Percentiles rank a stretch among this genome's conserved stretches.
Evolutionary conservation across 306 rosid species (phyloP).

Genomic region (Dalbergia oliveri): DNA sequence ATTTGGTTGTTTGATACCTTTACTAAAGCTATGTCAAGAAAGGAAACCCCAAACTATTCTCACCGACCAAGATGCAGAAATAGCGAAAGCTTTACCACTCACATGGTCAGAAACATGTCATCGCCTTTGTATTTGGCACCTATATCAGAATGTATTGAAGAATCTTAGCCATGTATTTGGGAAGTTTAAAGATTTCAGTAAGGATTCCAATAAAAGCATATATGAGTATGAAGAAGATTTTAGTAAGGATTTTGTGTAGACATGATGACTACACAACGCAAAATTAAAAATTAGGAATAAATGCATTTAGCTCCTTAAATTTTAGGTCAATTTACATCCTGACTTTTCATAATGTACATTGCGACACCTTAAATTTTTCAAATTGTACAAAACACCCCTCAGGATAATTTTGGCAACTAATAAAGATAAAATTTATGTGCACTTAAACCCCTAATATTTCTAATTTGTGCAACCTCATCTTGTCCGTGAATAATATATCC

Average conservation of each 20-base stretch:
- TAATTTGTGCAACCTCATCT: too few relatives aligned
- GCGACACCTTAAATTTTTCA: too few relatives aligned
- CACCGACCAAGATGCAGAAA: neutral
- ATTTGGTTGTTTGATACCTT: neutral
- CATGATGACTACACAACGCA: neutral
- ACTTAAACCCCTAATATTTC: too few relatives aligned
- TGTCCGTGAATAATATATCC: too few relatives aligned
- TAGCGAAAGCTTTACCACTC: neutral
- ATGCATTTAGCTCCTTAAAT: too few relatives aligned
- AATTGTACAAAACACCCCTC: too few relatives aligned
- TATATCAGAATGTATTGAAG: neutral
- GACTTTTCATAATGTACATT: too few relatives aligned
- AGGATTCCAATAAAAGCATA: neutral
- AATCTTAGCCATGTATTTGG: neutral
- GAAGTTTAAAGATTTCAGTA: neutral
- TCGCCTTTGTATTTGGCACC: neutral
- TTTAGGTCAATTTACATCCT: too few relatives aligned
- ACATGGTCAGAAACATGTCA: neutral
- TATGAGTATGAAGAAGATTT: conserved; percentile 8
- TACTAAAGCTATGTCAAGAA: neutral
- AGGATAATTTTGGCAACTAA: too few relatives aligned
- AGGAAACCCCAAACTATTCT: neutral
- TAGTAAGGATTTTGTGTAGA: too few relatives aligned
- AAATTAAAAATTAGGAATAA: too few relatives aligned
- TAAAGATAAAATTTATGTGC: too few relatives aligned